These are phyloP conservation scores for Apostasia ramifera DNA, from an alignment of 106 monocot species.

Conservation along the genomic window DNA sequence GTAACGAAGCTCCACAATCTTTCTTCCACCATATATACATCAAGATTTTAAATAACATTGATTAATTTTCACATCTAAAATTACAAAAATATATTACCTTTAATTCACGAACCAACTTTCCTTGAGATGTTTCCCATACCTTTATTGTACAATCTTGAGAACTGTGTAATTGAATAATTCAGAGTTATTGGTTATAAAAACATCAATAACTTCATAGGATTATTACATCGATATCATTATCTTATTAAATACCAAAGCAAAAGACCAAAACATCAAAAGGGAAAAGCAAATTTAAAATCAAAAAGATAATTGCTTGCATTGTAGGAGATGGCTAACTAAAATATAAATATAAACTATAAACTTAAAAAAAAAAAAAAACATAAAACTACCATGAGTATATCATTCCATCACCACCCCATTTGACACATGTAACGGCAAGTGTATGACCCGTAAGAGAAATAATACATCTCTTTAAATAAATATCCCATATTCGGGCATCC, in stretches of 20 bases:
- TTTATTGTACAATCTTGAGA: constrained; percentile 96
- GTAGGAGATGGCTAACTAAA: no score
- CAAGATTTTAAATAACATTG: not conserved
- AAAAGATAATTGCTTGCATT: no score
- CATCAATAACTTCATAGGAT: no score
- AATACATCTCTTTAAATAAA: constrained; percentile 54
- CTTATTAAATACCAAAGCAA: no score
- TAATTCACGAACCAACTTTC: constrained; percentile 79
- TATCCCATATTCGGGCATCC: constrained; percentile 95
- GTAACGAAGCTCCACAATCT: no score
- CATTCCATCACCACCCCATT: constrained; percentile 95
- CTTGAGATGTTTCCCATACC: constrained; percentile 92
- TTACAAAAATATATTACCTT: constrained; percentile 47
- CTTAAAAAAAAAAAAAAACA: no score
- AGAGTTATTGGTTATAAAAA: not conserved
- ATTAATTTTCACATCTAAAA: constrained; percentile 5
- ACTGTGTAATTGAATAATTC: constrained; percentile 30
- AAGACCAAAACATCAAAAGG: no score
- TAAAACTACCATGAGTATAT: constrained; percentile 75
- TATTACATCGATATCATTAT: no score
- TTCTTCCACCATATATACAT: not conserved
- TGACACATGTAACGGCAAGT: constrained; percentile 86
- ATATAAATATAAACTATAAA: no score
- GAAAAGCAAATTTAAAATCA: no score
- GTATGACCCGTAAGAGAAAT: constrained; percentile 81